Base-by-base conservation (phyloP, 2,329 filamentous ascomycete genomes). In the Pseudopyrenochaeta lycopersici region DNA sequence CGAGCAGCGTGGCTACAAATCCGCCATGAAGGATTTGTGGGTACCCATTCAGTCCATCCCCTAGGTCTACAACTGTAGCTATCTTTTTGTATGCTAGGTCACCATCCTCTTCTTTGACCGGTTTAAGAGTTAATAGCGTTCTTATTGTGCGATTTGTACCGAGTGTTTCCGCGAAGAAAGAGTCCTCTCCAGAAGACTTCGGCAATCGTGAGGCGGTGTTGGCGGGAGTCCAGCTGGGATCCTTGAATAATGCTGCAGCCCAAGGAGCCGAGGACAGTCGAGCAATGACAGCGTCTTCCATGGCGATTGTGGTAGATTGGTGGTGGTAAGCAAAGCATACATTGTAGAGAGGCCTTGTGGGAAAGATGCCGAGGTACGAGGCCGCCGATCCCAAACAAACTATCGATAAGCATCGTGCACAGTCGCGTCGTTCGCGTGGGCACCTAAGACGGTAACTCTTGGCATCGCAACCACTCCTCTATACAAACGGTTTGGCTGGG, bases 21-120 rank as follows among this genome's bases (percentile, higher is more conserved):
- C 86, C 86, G 17, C 86, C 85, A 66, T 89, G 86, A 9, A 78
- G 74, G 6, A 84, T 76, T 2, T 76, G 70, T 1, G 81, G 73
- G 60, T 82, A 82, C 2, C 86, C 86, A 57, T 85, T 84, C 49
- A 88, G 60, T 15, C 80, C 81, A 10, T 75, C 63, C 1, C 83
- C 85, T 1, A 88, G 23, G n/a, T 75, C 71, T 44, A 79, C 61
- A 7, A 82, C 65, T 1, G 71, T 73, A 29, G 58, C 63, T n/a
- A 79, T 64, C 60, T 79, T 73, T 20, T 58, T 60, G 49, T 76
- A 74, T n/a, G 49, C 44, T 38, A 63, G 51, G 10, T 63, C 52
- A 11, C 51, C 62, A 0, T 66, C 54, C 15, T 55, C 48, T 27
- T 63, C 62, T 40, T 62, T 35, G 5, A 45, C 52, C 4, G 70